Percentiles rank a stretch among this genome's conserved stretches.
Conservation (phyloP, 441 rosid species). For the Rhodomyrtus psidioides region DNA sequence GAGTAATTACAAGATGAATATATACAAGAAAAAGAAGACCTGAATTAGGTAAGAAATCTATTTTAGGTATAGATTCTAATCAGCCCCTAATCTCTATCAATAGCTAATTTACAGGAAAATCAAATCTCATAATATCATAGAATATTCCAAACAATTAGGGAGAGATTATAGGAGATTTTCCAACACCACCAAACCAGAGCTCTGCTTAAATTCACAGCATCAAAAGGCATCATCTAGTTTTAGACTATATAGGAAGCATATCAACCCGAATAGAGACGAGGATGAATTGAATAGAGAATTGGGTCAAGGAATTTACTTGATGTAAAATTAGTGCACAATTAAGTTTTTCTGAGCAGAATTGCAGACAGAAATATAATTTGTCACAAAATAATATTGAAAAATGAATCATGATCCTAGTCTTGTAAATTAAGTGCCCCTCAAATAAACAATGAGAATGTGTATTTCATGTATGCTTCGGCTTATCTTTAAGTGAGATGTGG, state of each 20-base stretch:
- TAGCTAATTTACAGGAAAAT: too few species aligned
- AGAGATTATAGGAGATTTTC: too few species aligned
- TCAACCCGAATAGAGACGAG: background rate
- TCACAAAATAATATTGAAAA: background rate
- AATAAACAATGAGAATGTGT: background rate
- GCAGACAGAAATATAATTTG: background rate
- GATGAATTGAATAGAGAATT: background rate
- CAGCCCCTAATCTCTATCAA: too few species aligned
- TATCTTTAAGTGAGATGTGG: background rate
- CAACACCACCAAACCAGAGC: background rate
- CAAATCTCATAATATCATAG: too few species aligned
- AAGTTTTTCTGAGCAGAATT: background rate
- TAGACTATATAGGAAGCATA: background rate
- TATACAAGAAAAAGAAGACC: too few species aligned
- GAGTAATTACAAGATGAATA: too few species aligned
- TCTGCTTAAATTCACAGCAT: background rate
- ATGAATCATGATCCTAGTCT: background rate
- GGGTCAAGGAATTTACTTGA: background rate
- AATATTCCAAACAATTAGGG: too few species aligned
- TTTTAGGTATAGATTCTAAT: too few species aligned
- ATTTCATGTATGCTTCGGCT: background rate
- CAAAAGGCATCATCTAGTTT: background rate
- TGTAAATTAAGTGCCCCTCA: background rate
- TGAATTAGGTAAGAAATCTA: too few species aligned
- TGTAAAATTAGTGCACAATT: background rate